Conservation (phyloP, 352 stramenopile genomes). For the Thalassiosira livingstoniorum region DNA sequence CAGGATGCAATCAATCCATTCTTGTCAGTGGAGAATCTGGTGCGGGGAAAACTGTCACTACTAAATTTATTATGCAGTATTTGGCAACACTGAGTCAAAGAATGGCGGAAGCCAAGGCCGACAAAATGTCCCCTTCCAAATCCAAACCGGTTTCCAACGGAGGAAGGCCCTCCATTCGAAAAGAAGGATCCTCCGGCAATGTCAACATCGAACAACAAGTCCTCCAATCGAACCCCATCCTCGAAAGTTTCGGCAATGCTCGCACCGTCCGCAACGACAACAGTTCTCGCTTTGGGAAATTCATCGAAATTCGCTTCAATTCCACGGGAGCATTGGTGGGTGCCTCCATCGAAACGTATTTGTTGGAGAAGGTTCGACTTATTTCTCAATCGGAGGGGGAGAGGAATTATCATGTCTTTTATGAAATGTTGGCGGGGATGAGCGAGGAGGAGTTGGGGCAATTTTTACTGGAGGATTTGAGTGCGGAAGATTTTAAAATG, state of each 20-base stretch:
- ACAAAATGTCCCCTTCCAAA: slow-evolving; percentile 17
- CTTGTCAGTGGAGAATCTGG: slow-evolving; percentile 87
- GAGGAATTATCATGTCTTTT: slow-evolving; percentile 84
- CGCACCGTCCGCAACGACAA: slow-evolving; percentile 97
- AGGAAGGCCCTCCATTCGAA: slow-evolving; percentile 63
- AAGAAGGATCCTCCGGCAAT: slow-evolving; percentile 7
- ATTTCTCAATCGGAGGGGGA: slow-evolving; percentile 92
- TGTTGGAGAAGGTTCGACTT: slow-evolving; percentile 94
- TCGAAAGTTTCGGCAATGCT: slow-evolving; percentile 97
- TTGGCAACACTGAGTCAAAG: slow-evolving; percentile 86
- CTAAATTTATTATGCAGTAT: slow-evolving; percentile 97
- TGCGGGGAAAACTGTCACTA: slow-evolving; percentile 93
- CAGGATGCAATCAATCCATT: slow-evolving; percentile 64
- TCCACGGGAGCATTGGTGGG: slow-evolving; percentile 75
- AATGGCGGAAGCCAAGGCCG: slow-evolving; percentile 56
- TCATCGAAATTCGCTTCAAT: slow-evolving; percentile 94
- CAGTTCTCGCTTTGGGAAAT: slow-evolving; percentile 94
- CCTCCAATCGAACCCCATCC: slow-evolving; percentile 95
- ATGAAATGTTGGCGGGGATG: slow-evolving; percentile 70
- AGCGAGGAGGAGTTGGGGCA: slow-evolving; percentile 39
- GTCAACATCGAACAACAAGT: slow-evolving; percentile 86
- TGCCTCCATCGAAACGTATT: slow-evolving; percentile 86
- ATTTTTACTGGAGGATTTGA: slow-evolving; percentile 61
- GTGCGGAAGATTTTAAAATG: slow-evolving; percentile 75
- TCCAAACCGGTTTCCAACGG: not conserved